Evolutionary conservation across 2,329 filamentous ascomycete species (phyloP).

Genomic region (Amylocarpus encephaloides): DNA sequence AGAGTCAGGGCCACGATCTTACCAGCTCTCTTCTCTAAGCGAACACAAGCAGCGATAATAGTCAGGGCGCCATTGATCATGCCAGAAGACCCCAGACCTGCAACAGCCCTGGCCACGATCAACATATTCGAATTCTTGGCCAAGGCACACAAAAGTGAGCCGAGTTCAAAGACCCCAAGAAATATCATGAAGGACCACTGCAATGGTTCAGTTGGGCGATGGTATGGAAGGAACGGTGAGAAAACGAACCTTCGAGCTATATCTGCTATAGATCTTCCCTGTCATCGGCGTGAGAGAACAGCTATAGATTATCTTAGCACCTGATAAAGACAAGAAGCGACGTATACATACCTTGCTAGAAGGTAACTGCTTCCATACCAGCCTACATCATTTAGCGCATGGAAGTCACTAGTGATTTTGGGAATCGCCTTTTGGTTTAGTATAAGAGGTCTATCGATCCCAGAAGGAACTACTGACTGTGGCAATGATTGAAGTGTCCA

Average conservation of each 20-base stretch:
- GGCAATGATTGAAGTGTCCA: conserved; percentile 48
- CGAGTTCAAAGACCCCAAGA: conserved; percentile 48
- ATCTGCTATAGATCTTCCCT: conserved; percentile 44
- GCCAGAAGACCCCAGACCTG: conserved; percentile 46
- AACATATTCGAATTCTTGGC: conserved; percentile 44
- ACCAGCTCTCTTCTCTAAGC: conserved; percentile 16
- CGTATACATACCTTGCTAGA: conserved; percentile 32
- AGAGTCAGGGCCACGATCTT: background rate
- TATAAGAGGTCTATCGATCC: background rate
- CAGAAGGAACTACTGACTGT: conserved; percentile 33
- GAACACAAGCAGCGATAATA: conserved; percentile 38
- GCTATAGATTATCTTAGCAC: conserved; percentile 28
- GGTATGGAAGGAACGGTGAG: background rate
- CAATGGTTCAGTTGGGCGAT: background rate
- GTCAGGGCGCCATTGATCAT: conserved; percentile 47
- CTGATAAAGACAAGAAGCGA: background rate
- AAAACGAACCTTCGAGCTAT: conserved; percentile 33
- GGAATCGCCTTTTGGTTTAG: conserved; percentile 36
- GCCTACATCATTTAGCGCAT: conserved; percentile 46
- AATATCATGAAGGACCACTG: conserved; percentile 37
- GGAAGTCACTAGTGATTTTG: conserved; percentile 44
- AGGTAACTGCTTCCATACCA: conserved; percentile 50
- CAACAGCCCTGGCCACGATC: conserved; percentile 48
- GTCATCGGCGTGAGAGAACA: conserved; percentile 45
- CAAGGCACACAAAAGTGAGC: conserved; percentile 47